phyloP scores from a whole-genome alignment of 169 alveolate species.

The Neospora caninum region DNA sequence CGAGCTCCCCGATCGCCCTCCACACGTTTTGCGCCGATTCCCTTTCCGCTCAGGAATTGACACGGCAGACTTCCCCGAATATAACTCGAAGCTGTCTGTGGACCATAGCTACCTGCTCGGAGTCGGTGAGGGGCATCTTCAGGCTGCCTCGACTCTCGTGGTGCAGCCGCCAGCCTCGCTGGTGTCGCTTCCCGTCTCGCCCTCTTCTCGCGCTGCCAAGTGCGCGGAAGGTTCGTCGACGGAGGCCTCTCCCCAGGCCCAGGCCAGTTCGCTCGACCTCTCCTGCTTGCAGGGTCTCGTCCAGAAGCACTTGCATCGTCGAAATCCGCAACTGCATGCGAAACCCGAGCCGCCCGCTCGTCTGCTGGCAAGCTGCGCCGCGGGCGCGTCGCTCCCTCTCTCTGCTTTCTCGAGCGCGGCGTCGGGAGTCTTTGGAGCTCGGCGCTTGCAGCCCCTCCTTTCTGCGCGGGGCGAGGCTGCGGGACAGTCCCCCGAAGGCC shows the following conservation, averaged over 20 bases:
- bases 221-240: background rate
- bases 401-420: no score
- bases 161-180: background rate
- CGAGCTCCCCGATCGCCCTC: no score
- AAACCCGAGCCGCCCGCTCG: background rate
- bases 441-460: no score
- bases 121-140: constrained; percentile 56
- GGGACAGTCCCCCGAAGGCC: no score
- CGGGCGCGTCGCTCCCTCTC: background rate
- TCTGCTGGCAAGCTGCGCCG: background rate
- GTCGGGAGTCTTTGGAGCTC: no score
- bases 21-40: no score
- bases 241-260: background rate
- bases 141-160: constrained; percentile 47
- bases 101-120: constrained; percentile 47
- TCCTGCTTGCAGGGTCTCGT: constrained; percentile 6
- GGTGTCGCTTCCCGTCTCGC: background rate
- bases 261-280: background rate
- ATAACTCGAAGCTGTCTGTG: constrained; percentile 45
- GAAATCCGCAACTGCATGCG: background rate
- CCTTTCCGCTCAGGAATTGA: constrained; percentile 40
- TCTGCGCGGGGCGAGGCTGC: no score
- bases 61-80: constrained; percentile 56
- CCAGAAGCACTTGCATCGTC: constrained; percentile 10
- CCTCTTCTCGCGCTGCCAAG: background rate